Conservation (phyloP, 305 asterid species). For the Solanum hybrid region DNA sequence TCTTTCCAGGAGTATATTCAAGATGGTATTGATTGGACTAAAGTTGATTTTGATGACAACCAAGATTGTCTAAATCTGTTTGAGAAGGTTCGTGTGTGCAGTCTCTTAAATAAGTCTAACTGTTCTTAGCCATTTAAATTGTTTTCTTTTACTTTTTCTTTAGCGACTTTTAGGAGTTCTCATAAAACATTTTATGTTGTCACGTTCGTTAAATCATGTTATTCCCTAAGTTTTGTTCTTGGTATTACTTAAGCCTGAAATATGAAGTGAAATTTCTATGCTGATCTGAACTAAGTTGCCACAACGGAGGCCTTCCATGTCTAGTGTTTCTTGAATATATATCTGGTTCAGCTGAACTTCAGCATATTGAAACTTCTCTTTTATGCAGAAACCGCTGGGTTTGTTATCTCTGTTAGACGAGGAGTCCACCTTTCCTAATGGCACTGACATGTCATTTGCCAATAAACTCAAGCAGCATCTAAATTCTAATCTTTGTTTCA, state of each 20-base stretch:
- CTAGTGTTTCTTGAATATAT: background rate
- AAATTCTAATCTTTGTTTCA: slow-evolving; percentile 68
- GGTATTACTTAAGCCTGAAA: background rate
- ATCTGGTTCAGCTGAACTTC: background rate
- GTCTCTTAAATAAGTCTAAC: background rate
- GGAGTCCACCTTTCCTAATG: slow-evolving; percentile 96
- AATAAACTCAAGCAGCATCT: slow-evolving; percentile 92
- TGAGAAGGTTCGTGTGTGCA: slow-evolving; percentile 54
- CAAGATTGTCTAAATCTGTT: slow-evolving; percentile 91
- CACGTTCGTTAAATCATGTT: background rate
- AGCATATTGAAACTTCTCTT: background rate
- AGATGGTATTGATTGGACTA: slow-evolving; percentile 97
- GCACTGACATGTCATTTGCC: slow-evolving; percentile 95
- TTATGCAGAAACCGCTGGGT: slow-evolving; percentile 89
- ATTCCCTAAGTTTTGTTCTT: background rate
- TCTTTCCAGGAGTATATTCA: slow-evolving; percentile 77
- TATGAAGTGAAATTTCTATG: background rate
- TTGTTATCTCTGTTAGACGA: slow-evolving; percentile 87
- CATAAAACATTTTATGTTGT: background rate
- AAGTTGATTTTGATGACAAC: slow-evolving; percentile 93
- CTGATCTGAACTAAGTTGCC: background rate
- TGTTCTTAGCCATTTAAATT: background rate
- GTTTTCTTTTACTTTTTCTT: background rate
- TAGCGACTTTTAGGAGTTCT: background rate
- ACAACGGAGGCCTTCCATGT: background rate